phyloP scores from a whole-genome alignment of 495 filamentous ascomycete species.

The Bacidia gigantensis region DNA sequence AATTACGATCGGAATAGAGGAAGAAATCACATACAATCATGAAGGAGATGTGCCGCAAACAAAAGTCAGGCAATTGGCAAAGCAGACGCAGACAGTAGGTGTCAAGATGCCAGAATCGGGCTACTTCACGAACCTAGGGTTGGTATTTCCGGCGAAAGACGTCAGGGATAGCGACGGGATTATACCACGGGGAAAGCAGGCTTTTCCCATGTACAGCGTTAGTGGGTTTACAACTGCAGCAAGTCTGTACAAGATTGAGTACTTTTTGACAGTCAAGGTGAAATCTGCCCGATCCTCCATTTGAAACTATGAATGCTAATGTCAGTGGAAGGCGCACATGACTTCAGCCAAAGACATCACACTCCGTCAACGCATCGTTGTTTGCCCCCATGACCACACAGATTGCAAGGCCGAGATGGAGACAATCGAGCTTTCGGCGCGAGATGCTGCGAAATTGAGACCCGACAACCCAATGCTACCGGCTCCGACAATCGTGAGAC shows the following conservation, averaged over 20 bases:
- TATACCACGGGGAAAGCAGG: slow-evolving; percentile 67
- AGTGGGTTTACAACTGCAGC: slow-evolving; percentile 87
- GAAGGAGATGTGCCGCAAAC: slow-evolving; percentile 94
- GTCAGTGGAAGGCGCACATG: slow-evolving; percentile 59
- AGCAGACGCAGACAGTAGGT: slow-evolving; percentile 66
- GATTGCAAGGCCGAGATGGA: slow-evolving; percentile 98
- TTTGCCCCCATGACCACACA: slow-evolving; percentile 89
- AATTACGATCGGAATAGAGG: slow-evolving; percentile 87
- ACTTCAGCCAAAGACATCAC: slow-evolving; percentile 82
- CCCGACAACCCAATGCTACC: slow-evolving; percentile 82
- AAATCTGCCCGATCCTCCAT: slow-evolving; percentile 8
- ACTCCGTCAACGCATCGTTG: slow-evolving; percentile 85
- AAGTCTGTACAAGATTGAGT: slow-evolving; percentile 95
- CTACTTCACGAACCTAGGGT: slow-evolving; percentile 78
- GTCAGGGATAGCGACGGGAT: slow-evolving; percentile 78
- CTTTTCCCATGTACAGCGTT: slow-evolving; percentile 80
- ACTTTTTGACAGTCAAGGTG: slow-evolving; percentile 89
- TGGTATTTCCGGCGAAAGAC: slow-evolving; percentile 87
- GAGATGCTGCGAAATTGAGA: slow-evolving; percentile 75
- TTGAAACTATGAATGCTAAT: neutral
- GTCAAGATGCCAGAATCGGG: slow-evolving; percentile 76
- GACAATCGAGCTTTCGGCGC: slow-evolving; percentile 86
- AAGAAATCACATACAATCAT: slow-evolving; percentile 94
- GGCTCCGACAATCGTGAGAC: slow-evolving; percentile 63
- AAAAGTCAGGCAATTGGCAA: slow-evolving; percentile 75